phyloP scores from a whole-genome alignment of 2,329 filamentous ascomycete genomes.

The Monosporascus sp. region DNA sequence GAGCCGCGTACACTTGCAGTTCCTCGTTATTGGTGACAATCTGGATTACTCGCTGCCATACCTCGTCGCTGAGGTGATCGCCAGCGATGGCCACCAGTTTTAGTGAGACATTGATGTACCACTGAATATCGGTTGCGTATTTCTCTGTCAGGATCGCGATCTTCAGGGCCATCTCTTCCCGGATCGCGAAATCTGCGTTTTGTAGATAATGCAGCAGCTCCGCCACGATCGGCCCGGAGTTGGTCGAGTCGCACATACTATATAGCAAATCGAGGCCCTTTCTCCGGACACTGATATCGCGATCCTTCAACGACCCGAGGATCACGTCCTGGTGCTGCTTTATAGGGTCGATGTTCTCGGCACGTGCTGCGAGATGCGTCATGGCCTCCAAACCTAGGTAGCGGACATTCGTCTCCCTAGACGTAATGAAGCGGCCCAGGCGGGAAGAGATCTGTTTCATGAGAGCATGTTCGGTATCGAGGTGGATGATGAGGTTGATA shows the following conservation, averaged over 20 bases:
- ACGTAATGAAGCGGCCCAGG: constrained; percentile 92
- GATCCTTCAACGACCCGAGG: constrained; percentile 85
- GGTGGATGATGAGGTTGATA: constrained; percentile 95
- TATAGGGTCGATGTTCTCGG: constrained; percentile 92
- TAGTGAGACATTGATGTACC: constrained; percentile 98
- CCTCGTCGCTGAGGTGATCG: constrained; percentile 97
- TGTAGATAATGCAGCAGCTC: constrained; percentile 93
- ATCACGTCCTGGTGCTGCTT: constrained; percentile 98
- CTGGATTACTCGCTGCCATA: constrained; percentile 98
- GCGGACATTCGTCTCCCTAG: constrained; percentile 92
- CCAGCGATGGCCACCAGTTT: constrained; percentile 93
- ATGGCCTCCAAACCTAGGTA: constrained; percentile 96
- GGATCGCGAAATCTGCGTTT: constrained; percentile 93
- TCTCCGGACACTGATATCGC: constrained; percentile 93
- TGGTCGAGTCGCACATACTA: constrained; percentile 98
- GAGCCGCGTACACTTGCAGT: constrained; percentile 90
- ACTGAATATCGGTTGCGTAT: constrained; percentile 96
- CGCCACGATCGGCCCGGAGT: constrained; percentile 86
- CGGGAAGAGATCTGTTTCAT: constrained; percentile 95
- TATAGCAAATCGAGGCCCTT: constrained; percentile 95
- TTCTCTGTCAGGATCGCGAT: constrained; percentile 98
- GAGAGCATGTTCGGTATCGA: constrained; percentile 88
- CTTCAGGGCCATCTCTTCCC: constrained; percentile 98
- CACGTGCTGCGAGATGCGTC: constrained; percentile 91
- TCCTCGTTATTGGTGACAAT: constrained; percentile 99